Evolutionary conservation across 2,329 filamentous ascomycete species (phyloP).

Genomic region (Cladophialophora chaetospira): DNA sequence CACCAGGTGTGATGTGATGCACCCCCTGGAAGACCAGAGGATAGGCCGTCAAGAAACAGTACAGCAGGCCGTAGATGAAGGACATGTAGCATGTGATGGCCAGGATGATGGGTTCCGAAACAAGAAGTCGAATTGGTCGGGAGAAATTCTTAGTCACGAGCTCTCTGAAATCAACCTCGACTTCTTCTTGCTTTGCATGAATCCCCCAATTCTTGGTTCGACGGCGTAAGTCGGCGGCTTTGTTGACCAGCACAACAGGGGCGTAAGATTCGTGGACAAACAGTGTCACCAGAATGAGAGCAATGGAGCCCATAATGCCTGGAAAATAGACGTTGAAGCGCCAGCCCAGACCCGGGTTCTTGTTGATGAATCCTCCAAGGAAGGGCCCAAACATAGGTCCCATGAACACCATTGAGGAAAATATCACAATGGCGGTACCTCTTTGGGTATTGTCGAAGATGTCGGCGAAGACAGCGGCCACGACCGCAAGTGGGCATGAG

Average conservation of each 20-base stretch:
- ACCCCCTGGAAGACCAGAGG: conserved; percentile 48
- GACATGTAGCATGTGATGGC: conserved; percentile 44
- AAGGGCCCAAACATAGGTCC: conserved; percentile 57
- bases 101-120: conserved; percentile 49
- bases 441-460: conserved; percentile 55
- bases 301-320: conserved; percentile 58
- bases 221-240: conserved; percentile 57
- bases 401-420: conserved; percentile 55
- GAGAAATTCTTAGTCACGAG: conserved; percentile 56
- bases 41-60: conserved; percentile 40
- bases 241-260: conserved; percentile 59
- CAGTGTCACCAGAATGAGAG: conserved; percentile 51
- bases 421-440: conserved; percentile 52
- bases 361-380: conserved; percentile 57
- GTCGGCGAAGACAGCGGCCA: conserved; percentile 59
- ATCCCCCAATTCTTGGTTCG: conserved; percentile 63
- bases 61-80: conserved; percentile 36
- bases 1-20: conserved; percentile 69
- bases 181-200: conserved; percentile 60
- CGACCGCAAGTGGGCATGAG: conserved; percentile 55
- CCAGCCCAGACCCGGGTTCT: conserved; percentile 53
- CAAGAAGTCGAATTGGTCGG: conserved; percentile 47
- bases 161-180: conserved; percentile 55
- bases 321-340: conserved; percentile 59
- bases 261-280: conserved; percentile 62